Conservation (phyloP, 805 yeast genomes). For the Suhomyces vadensis region DNA sequence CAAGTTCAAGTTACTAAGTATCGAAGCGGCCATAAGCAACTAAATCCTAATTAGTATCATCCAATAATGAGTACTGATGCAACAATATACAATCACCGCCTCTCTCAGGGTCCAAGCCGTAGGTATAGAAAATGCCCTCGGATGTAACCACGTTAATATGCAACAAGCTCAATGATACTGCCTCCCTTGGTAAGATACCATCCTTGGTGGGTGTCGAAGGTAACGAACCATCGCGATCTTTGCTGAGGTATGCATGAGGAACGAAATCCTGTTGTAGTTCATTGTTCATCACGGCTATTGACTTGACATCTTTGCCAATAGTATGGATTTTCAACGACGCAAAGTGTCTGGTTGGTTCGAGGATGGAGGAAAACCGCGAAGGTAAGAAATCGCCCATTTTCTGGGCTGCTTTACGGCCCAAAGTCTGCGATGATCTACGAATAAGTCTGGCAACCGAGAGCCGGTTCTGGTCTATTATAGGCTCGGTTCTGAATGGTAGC, state of each 20-base stretch:
- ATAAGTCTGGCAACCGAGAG: conserved; percentile 74
- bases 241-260: conserved; percentile 28
- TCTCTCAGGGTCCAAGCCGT: conserved; percentile 77
- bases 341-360: conserved; percentile 90
- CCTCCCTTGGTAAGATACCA: conserved; percentile 18
- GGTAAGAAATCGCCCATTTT: conserved; percentile 89
- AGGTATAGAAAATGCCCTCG: conserved; percentile 79
- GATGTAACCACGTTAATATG: conserved; percentile 74
- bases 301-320: conserved; percentile 40
- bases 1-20: background rate
- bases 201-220: conserved; percentile 10
- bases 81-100: conserved; percentile 91
- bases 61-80: conserved; percentile 63
- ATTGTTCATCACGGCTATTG: conserved; percentile 47
- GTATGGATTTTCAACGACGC: conserved; percentile 73
- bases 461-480: conserved; percentile 69
- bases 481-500: conserved; percentile 43
- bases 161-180: conserved; percentile 30
- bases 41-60: conserved; percentile 13
- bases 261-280: conserved; percentile 33
- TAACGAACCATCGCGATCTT: conserved; percentile 16
- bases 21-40: background rate
- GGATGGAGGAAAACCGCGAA: conserved; percentile 70
- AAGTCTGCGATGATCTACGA: conserved; percentile 72
- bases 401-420: conserved; percentile 82